Percentiles rank a stretch among this genome's conserved stretches.
phyloP scores from a whole-genome alignment of 139 green algal genomes.

The Coccomyxa sp. region DNA sequence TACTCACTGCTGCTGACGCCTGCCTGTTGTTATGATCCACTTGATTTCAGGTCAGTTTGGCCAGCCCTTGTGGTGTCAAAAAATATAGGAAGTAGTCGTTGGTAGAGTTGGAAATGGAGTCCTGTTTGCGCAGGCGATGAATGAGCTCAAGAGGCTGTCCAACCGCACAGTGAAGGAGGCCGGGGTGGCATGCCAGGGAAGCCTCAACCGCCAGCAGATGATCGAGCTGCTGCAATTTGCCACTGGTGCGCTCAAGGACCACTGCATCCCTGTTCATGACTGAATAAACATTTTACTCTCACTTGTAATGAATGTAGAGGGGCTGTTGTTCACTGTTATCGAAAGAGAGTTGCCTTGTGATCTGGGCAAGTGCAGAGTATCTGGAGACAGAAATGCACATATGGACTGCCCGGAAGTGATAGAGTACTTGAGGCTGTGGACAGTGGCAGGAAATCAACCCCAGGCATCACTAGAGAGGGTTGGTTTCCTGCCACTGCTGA shows the following conservation, averaged over 20 bases:
- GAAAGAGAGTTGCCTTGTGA: neutral
- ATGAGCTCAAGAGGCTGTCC: neutral
- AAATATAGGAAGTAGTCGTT: neutral
- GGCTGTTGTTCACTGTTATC: neutral
- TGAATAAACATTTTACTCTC: too few relatives aligned
- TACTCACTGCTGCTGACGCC: neutral
- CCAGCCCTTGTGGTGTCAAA: neutral
- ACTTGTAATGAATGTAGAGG: neutral
- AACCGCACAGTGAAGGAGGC: neutral
- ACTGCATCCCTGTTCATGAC: neutral
- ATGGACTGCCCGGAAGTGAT: neutral
- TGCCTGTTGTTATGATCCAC: neutral
- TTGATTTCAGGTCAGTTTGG: neutral
- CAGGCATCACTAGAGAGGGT: too few relatives aligned
- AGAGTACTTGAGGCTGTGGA: neutral
- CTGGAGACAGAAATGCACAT: neutral
- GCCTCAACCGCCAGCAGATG: neutral
- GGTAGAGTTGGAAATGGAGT: neutral
- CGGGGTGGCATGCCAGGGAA: neutral
- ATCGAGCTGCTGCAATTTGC: neutral
- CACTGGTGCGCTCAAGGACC: neutral
- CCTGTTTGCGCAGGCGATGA: neutral
- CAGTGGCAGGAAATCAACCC: too few relatives aligned
- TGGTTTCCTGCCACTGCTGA: too few relatives aligned
- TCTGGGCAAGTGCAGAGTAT: neutral